phyloP scores from a whole-genome alignment of 2,329 filamentous ascomycete genomes.

The Pseudogymnoascus sp. region DNA sequence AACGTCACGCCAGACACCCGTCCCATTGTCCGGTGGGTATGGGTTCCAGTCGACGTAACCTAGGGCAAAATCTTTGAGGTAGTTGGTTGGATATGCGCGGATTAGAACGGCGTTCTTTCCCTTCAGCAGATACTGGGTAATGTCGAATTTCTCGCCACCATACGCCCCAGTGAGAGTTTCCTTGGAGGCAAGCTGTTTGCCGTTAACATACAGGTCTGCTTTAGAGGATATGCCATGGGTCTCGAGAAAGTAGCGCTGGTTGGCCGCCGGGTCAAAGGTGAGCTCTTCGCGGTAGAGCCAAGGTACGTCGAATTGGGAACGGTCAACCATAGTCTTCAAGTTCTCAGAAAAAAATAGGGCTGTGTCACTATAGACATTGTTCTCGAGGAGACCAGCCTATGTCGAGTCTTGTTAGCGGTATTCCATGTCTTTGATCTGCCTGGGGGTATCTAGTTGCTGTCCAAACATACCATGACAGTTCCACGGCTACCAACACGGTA shows the following conservation, averaged over 20 bases:
- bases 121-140: slow-evolving; percentile 35
- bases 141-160: slow-evolving; percentile 44
- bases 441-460: background rate
- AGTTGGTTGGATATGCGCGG: slow-evolving; percentile 48
- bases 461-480: slow-evolving; percentile 8
- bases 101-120: slow-evolving; percentile 44
- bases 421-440: background rate
- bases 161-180: slow-evolving; percentile 47
- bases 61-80: slow-evolving; percentile 48
- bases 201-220: slow-evolving; percentile 53
- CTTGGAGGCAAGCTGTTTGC: slow-evolving; percentile 40
- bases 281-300: slow-evolving; percentile 54
- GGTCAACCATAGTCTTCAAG: slow-evolving; percentile 33
- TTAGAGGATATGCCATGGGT: slow-evolving; percentile 52
- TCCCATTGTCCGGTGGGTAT: slow-evolving; percentile 52
- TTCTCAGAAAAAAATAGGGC: slow-evolving; percentile 48
- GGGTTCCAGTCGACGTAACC: slow-evolving; percentile 57
- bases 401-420: background rate
- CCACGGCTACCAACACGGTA: slow-evolving; percentile 10
- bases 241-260: slow-evolving; percentile 41
- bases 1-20: slow-evolving; percentile 53
- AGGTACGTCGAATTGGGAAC: slow-evolving; percentile 40
- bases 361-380: slow-evolving; percentile 41
- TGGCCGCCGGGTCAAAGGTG: slow-evolving; percentile 25
- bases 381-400: slow-evolving; percentile 35